These are phyloP conservation scores for Penicillium bovifimosum DNA, from an alignment of 495 filamentous ascomycete species.

Conservation along the genomic window DNA sequence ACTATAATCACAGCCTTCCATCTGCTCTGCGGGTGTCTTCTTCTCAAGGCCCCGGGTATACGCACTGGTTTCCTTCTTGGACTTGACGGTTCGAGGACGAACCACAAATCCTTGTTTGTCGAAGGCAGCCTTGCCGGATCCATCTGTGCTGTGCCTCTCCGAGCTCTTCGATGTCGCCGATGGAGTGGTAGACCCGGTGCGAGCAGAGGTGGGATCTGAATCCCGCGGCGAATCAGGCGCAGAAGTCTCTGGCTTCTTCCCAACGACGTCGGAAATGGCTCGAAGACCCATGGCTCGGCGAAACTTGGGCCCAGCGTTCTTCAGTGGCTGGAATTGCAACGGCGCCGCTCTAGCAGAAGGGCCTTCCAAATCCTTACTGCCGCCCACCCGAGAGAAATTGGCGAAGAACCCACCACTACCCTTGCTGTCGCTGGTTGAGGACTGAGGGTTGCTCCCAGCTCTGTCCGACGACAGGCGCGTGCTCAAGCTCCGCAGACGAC, in stretches of 20 bases:
- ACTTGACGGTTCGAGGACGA: constrained; percentile 52
- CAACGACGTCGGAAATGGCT: constrained; percentile 68
- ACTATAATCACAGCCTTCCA: constrained; percentile 81
- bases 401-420: constrained; percentile 38
- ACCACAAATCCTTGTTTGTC: constrained; percentile 48
- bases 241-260: constrained; percentile 31
- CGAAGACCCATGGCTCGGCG: constrained; percentile 59
- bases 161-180: constrained; percentile 73
- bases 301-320: constrained; percentile 44
- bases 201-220: constrained; percentile 61
- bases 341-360: constrained; percentile 50
- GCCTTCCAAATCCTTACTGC: constrained; percentile 41
- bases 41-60: constrained; percentile 83
- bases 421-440: constrained; percentile 41
- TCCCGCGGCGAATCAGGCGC: constrained; percentile 58
- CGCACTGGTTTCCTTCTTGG: constrained; percentile 91
- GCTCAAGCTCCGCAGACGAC: constrained; percentile 44
- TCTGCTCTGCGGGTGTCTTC: constrained; percentile 77
- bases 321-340: constrained; percentile 33
- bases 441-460: constrained; percentile 37
- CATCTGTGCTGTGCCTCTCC: constrained; percentile 62
- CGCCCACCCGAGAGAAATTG: constrained; percentile 39
- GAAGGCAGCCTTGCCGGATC: constrained; percentile 52
- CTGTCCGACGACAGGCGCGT: constrained; percentile 28
- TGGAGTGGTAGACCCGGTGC: constrained; percentile 81